Evolutionary conservation across 2,329 filamentous ascomycete genomes (phyloP).

Genomic region (Geosmithia flava): DNA sequence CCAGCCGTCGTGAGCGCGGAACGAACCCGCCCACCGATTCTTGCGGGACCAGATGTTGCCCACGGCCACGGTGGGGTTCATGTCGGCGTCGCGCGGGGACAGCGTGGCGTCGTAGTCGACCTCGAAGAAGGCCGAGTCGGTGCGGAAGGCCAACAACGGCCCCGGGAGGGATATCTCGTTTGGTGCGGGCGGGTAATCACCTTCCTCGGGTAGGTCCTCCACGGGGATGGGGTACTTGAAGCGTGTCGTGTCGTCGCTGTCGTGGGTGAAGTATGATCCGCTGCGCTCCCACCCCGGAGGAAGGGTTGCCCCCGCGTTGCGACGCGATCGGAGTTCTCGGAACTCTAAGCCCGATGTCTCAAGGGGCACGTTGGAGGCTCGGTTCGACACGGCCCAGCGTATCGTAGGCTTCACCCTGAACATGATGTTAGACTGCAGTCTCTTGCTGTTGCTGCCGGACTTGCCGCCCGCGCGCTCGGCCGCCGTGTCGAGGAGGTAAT

Average conservation of each 20-base stretch:
- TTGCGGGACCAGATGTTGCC: conserved; percentile 25
- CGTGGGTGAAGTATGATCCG: conserved; percentile 23
- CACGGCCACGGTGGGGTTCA: conserved; percentile 26
- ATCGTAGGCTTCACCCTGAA: conserved; percentile 26
- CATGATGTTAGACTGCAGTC: conserved; percentile 21
- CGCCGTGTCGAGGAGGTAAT: conserved; percentile 20
- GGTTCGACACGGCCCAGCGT: conserved; percentile 26
- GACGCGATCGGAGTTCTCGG: conserved; percentile 21
- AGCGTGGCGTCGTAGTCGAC: conserved; percentile 25
- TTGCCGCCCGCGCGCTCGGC: not conserved
- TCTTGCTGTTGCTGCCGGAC: conserved; percentile 8
- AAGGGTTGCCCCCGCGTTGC: conserved; percentile 12
- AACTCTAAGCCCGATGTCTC: conserved; percentile 23
- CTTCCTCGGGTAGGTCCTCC: conserved; percentile 16
- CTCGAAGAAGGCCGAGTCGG: conserved; percentile 24
- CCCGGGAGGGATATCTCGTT: conserved; percentile 21
- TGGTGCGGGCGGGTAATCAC: conserved; percentile 14
- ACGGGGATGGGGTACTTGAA: conserved; percentile 30
- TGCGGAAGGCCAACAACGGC: conserved; percentile 25
- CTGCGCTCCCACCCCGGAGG: conserved; percentile 26
- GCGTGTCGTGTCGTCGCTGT: conserved; percentile 22
- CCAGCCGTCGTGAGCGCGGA: conserved; percentile 32
- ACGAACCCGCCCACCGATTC: conserved; percentile 25
- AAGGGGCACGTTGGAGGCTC: conserved; percentile 18
- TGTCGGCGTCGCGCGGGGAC: conserved; percentile 16